phyloP scores from a whole-genome alignment of 306 rosid species.

The Bauhinia variegata region DNA sequence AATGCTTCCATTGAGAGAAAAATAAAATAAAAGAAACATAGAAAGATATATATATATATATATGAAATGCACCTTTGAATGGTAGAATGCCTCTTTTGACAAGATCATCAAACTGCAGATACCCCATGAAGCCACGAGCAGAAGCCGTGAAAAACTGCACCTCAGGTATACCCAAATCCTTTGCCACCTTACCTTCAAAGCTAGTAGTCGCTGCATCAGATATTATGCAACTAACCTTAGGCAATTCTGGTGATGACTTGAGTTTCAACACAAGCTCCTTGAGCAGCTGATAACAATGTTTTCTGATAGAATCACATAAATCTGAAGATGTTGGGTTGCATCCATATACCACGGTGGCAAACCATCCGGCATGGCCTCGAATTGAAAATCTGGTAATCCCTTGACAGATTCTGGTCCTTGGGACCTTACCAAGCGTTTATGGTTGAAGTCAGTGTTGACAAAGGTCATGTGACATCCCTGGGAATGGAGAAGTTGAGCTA shows the following conservation, averaged over 20 bases:
- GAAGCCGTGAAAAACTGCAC: slow-evolving; percentile 42
- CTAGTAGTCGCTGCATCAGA: slow-evolving; percentile 34
- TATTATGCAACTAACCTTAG: slow-evolving; percentile 36
- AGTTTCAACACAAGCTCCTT: slow-evolving; percentile 39
- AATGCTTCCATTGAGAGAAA: too few relatives aligned
- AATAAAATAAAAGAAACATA: too few relatives aligned
- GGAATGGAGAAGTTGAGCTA: slow-evolving; percentile 41
- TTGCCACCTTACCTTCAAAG: slow-evolving; percentile 36
- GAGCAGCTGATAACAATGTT: slow-evolving; percentile 29
- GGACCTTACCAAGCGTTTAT: slow-evolving; percentile 30
- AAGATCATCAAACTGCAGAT: slow-evolving; percentile 36
- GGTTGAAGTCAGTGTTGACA: too few relatives aligned
- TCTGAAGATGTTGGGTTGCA: slow-evolving; percentile 34
- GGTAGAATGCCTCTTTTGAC: slow-evolving; percentile 32
- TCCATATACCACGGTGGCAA: slow-evolving; percentile 23
- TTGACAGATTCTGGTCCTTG: slow-evolving; percentile 10
- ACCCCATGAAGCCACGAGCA: slow-evolving; percentile 41
- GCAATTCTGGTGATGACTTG: slow-evolving; percentile 24
- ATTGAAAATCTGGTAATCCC: slow-evolving; percentile 32
- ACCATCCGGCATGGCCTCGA: slow-evolving; percentile 38
- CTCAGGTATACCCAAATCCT: slow-evolving; percentile 39
- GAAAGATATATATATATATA: too few relatives aligned
- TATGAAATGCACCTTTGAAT: slow-evolving; percentile 30
- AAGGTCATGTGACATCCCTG: slow-evolving; percentile 41
- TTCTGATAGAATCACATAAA: slow-evolving; percentile 35